phyloP scores from a whole-genome alignment of 371 early-diverging fungal genomes.

The Mortierella sp. region DNA sequence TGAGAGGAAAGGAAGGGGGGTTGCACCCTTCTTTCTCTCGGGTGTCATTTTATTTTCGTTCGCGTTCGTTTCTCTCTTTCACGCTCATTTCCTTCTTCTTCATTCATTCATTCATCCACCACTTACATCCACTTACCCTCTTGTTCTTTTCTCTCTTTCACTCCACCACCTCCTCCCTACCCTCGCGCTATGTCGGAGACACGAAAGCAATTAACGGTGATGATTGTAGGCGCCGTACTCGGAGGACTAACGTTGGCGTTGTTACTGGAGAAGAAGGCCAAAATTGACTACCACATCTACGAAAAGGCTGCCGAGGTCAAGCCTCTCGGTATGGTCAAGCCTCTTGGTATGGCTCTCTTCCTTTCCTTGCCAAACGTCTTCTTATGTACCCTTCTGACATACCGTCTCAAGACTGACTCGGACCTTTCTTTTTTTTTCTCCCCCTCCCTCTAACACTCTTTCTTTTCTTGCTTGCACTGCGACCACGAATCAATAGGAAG shows the following conservation, averaged over 20 bases:
- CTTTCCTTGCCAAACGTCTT: not conserved
- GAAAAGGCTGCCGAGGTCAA: not conserved
- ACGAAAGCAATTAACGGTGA: not conserved
- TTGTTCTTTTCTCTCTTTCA: not conserved
- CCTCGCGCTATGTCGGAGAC: not conserved
- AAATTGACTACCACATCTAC: not conserved
- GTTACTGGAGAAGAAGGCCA: constrained; percentile 6
- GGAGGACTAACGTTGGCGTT: constrained; percentile 14
- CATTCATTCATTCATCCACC: not conserved
- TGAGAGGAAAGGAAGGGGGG: too few relatives aligned
- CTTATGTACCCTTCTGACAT: too few relatives aligned
- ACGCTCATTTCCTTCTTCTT: not conserved
- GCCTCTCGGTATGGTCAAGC: not conserved
- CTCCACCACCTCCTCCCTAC: not conserved
- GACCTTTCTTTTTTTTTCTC: not conserved
- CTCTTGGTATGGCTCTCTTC: not conserved
- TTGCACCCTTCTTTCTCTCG: not conserved
- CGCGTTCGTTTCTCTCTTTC: not conserved
- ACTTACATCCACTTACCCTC: not conserved
- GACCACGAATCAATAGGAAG: not conserved
- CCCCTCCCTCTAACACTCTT: not conserved
- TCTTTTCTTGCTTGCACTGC: too few relatives aligned
- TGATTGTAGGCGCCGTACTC: constrained; percentile 22
- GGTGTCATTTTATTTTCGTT: not conserved
- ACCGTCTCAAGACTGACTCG: too few relatives aligned